Conservation (phyloP, 805 yeast genomes). For the Blastobotrys peoriensis region DNA sequence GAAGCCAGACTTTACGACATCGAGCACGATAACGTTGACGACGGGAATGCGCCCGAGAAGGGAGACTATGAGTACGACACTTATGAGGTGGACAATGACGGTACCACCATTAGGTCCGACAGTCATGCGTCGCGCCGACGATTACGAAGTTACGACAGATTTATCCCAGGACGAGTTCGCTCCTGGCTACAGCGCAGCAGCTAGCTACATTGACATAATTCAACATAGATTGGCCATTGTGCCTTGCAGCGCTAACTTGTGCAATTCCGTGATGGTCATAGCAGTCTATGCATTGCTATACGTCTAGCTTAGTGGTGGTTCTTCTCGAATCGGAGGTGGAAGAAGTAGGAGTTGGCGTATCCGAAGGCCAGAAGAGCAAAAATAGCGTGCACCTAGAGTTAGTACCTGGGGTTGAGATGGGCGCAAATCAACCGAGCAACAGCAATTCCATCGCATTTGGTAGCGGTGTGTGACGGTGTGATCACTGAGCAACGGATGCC, state of each 20-base stretch:
- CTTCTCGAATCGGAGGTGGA: conserved; percentile 48
- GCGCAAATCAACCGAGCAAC: no score
- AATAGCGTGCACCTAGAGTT: conserved; percentile 53
- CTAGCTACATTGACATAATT: no score
- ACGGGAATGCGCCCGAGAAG: not conserved
- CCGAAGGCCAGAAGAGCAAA: conserved; percentile 65
- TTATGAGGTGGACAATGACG: not conserved
- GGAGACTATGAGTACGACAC: not conserved
- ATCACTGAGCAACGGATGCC: no score
- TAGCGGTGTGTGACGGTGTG: no score
- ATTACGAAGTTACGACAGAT: not conserved
- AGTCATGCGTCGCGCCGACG: not conserved
- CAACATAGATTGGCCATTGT: no score
- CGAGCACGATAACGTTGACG: conserved; percentile 2
- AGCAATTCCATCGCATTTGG: no score
- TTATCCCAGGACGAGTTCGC: no score
- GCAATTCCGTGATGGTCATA: no score
- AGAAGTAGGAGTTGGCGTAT: conserved; percentile 87
- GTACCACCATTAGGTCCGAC: not conserved
- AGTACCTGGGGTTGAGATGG: no score
- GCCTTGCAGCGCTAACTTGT: no score
- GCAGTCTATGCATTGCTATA: conserved; percentile 26
- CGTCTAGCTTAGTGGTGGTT: conserved; percentile 36
- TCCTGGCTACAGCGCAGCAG: no score
- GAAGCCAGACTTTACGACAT: conserved; percentile 11